phyloP scores from a whole-genome alignment of 2,329 filamentous ascomycete genomes.

The Fusarium vanettenii region DNA sequence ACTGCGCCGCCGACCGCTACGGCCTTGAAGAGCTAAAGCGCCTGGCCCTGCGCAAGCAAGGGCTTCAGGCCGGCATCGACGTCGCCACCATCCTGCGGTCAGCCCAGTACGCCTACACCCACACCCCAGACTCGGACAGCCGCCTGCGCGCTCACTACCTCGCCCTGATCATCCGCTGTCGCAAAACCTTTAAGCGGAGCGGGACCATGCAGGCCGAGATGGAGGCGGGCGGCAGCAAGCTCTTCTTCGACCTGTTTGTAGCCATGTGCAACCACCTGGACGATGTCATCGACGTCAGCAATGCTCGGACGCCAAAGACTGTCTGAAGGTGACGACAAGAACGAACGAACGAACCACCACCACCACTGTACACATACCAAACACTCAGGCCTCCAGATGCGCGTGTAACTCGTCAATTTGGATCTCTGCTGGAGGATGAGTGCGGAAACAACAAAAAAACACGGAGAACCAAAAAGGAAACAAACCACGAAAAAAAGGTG shows the following conservation, averaged over 20 bases:
- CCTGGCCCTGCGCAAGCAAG: conserved; percentile 93
- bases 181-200: conserved; percentile 97
- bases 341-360: conserved; percentile 1
- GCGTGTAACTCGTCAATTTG: conserved; percentile 21
- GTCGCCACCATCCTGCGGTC: conserved; percentile 91
- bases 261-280: conserved; percentile 98
- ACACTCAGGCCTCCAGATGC: conserved; percentile 38
- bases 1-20: conserved; percentile 92
- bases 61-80: conserved; percentile 91
- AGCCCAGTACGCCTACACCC: conserved; percentile 93
- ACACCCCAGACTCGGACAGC: conserved; percentile 93
- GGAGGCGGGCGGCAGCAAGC: conserved; percentile 88
- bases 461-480: conserved; percentile 38
- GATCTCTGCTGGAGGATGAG: conserved; percentile 40
- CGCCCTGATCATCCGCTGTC: conserved; percentile 95
- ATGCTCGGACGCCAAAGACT: conserved; percentile 69
- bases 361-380: conserved; percentile 19
- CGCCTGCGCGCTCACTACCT: conserved; percentile 96
- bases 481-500: conserved; percentile 37
- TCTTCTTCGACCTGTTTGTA: conserved; percentile 99
- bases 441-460: conserved; percentile 26
- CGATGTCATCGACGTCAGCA: conserved; percentile 90
- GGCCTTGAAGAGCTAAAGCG: conserved; percentile 92
- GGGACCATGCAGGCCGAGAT: conserved; percentile 99
- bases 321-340: conserved; percentile 55